Percentiles rank a stretch among this genome's conserved stretches.
These are phyloP conservation scores for Trebouxia sp. DNA, from an alignment of 139 green algal genomes.

Conservation along the genomic window DNA sequence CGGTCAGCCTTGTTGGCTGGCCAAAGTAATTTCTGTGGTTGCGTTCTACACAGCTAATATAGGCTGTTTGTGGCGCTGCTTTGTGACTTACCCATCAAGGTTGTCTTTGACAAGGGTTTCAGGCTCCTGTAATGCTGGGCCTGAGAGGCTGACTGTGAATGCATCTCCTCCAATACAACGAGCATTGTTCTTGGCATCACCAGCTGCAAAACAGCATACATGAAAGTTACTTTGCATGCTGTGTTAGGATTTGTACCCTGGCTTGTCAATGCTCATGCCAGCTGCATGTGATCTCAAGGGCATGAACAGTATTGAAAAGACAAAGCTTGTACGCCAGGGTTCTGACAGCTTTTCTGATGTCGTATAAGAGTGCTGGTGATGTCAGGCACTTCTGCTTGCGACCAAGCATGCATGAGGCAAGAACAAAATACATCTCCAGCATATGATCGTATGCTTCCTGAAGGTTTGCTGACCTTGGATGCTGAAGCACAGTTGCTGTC, in stretches of 20 bases:
- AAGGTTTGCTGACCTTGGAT: slow-evolving; percentile 35
- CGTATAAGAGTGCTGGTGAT: too few relatives aligned
- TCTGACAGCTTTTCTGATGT: too few relatives aligned
- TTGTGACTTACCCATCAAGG: slow-evolving; percentile 27
- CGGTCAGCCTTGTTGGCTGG: too few relatives aligned
- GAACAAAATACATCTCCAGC: too few relatives aligned
- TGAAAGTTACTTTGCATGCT: not conserved
- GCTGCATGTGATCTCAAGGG: not conserved
- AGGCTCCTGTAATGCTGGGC: not conserved
- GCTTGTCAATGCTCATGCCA: too few relatives aligned
- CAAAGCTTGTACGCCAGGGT: too few relatives aligned
- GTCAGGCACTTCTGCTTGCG: not conserved
- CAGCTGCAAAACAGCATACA: slow-evolving; percentile 9
- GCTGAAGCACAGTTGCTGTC: slow-evolving; percentile 16
- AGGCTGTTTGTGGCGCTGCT: not conserved
- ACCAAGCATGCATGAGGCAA: not conserved
- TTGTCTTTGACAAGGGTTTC: slow-evolving; percentile 28
- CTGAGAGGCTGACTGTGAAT: slow-evolving; percentile 20
- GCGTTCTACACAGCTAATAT: too few relatives aligned
- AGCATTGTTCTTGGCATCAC: slow-evolving; percentile 34
- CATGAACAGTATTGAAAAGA: too few relatives aligned
- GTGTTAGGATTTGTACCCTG: too few relatives aligned
- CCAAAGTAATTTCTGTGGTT: too few relatives aligned
- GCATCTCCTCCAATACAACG: slow-evolving; percentile 24
- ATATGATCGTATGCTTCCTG: too few relatives aligned